These are phyloP conservation scores for Lavandula angustifolia DNA, from an alignment of 257 asterid genomes.

Conservation along the genomic window DNA sequence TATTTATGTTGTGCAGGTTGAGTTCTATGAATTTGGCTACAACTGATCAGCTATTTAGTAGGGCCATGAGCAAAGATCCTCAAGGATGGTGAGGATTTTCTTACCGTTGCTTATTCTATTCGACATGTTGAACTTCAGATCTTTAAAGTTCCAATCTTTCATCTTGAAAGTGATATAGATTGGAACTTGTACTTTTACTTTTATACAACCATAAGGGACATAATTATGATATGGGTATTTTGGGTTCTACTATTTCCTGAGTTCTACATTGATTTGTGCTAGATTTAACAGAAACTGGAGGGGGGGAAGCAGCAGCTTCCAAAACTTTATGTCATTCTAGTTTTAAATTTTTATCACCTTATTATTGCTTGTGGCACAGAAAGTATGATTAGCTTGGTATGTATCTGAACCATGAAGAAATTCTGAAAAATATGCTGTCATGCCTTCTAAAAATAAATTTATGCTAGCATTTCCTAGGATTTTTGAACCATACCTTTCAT, in stretches of 20 bases:
- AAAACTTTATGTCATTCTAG: not conserved
- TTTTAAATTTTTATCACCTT: not conserved
- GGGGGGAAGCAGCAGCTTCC: constrained; percentile 8
- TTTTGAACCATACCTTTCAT: not conserved
- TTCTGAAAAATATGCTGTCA: not conserved
- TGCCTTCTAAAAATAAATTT: not conserved
- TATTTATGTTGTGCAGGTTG: constrained; percentile 58
- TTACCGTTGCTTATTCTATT: constrained; percentile 13
- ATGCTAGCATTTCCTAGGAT: not conserved
- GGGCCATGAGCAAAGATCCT: constrained; percentile 75
- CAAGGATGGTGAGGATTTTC: constrained; percentile 69
- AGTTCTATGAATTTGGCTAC: constrained; percentile 89
- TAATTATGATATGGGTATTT: constrained; percentile 1
- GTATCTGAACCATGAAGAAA: not conserved
- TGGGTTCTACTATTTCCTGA: too few relatives aligned
- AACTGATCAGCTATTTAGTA: constrained; percentile 76
- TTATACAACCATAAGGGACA: not conserved
- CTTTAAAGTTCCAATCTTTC: too few relatives aligned
- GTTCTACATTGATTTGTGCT: constrained; percentile 8
- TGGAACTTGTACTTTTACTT: constrained; percentile 5
- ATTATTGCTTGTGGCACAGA: not conserved
- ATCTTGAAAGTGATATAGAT: constrained; percentile 5
- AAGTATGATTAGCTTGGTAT: not conserved
- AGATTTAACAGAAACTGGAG: constrained; percentile 1
- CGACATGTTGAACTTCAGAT: not conserved